Percentiles rank a stretch among this genome's conserved stretches.
These are phyloP conservation scores for Nitzschia sp. DNA, from an alignment of 108 stramenopile species.

Conservation along the genomic window DNA sequence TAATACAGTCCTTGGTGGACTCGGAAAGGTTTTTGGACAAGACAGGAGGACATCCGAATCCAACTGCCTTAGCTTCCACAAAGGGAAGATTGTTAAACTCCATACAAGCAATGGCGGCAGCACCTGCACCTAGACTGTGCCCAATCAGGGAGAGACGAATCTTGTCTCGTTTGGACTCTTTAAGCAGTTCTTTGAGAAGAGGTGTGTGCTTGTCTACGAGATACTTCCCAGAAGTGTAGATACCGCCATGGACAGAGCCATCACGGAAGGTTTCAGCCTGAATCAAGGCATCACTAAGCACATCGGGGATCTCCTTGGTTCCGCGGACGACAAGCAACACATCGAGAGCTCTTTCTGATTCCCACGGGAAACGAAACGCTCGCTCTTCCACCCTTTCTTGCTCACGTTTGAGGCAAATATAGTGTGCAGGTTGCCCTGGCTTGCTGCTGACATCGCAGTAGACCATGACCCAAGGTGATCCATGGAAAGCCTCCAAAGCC, in stretches of 20 bases:
- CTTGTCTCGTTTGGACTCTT: conserved; percentile 46
- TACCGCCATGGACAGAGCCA: conserved; percentile 69
- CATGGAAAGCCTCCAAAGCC: conserved; percentile 31
- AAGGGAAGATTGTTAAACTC: conserved; percentile 52
- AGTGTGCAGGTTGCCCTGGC: conserved; percentile 59
- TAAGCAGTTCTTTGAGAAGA: conserved; percentile 46
- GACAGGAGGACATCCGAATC: conserved; percentile 78
- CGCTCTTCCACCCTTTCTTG: conserved; percentile 5
- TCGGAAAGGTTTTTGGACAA: conserved; percentile 56
- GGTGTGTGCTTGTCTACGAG: conserved; percentile 62
- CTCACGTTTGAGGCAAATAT: conserved; percentile 14
- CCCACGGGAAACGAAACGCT: conserved; percentile 19
- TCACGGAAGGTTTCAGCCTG: conserved; percentile 55
- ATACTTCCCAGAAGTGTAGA: conserved; percentile 55
- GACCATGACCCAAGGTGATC: conserved; percentile 44
- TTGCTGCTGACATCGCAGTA: conserved; percentile 47
- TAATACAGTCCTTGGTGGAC: conserved; percentile 64
- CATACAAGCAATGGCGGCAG: conserved; percentile 72
- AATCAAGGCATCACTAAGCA: conserved; percentile 69
- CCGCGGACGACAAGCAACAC: conserved; percentile 76
- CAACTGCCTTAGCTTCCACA: conserved; percentile 54
- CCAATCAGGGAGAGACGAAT: conserved; percentile 64
- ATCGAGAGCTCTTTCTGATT: conserved; percentile 30
- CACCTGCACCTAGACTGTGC: conserved; percentile 77
- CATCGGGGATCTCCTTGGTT: conserved; percentile 66